phyloP scores from a whole-genome alignment of 2,329 filamentous ascomycete genomes.

The Xylariaceae sp. region DNA sequence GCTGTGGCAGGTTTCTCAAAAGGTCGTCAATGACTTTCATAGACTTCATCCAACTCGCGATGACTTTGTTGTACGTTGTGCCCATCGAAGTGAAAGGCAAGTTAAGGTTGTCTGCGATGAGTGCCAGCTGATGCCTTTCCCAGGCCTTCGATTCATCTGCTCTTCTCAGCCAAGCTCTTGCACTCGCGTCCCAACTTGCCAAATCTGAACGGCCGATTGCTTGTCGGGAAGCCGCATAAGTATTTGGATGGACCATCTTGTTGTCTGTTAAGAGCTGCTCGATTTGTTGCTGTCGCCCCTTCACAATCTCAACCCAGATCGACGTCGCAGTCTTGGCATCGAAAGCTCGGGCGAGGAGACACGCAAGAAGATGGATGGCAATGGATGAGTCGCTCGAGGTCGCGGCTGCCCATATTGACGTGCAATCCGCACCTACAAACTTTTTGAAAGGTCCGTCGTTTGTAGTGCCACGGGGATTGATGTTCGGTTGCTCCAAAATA shows the following conservation, averaged over 20 bases:
- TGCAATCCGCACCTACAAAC: slow-evolving; percentile 20
- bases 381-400: slow-evolving; percentile 29
- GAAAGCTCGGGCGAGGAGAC: slow-evolving; percentile 36
- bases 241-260: slow-evolving; percentile 2
- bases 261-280: background rate
- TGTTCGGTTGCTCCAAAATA: slow-evolving; percentile 2
- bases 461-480: slow-evolving; percentile 3
- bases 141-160: background rate
- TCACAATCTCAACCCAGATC: slow-evolving; percentile 35
- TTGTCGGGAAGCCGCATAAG: background rate
- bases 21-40: slow-evolving; percentile 3
- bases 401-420: slow-evolving; percentile 32
- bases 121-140: background rate
- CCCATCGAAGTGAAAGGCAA: slow-evolving; percentile 1
- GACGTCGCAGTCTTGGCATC: slow-evolving; percentile 27
- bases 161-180: slow-evolving; percentile 4
- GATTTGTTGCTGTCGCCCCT: background rate
- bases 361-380: slow-evolving; percentile 31
- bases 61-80: background rate
- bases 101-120: slow-evolving; percentile 7
- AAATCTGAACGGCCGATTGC: background rate
- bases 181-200: slow-evolving; percentile 7
- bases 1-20: slow-evolving; percentile 1
- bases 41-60: background rate
- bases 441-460: slow-evolving; percentile 2